These are phyloP conservation scores for Debaryomyces nepalensis DNA, from an alignment of 1,139 yeast genomes.

Conservation along the genomic window DNA sequence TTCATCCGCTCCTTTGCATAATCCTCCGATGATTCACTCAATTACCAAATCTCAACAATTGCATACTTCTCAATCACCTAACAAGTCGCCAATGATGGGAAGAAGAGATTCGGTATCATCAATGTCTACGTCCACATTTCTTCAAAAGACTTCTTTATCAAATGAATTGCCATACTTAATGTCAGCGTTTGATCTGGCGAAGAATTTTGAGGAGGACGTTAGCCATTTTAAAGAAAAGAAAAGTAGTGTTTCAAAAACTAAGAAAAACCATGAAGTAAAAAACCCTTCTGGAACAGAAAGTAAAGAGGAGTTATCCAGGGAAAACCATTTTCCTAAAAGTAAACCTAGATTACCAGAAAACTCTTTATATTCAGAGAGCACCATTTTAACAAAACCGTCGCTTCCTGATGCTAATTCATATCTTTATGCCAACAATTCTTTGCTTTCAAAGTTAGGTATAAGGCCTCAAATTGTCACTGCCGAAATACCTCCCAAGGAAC, in stretches of 20 bases:
- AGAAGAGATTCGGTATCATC: conserved; percentile 37
- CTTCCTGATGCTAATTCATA: conserved; percentile 36
- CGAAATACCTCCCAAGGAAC: conserved; percentile 16
- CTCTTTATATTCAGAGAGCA: conserved; percentile 42
- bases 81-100: not conserved
- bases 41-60: conserved; percentile 35
- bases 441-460: conserved; percentile 47
- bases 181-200: conserved; percentile 61
- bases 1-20: conserved; percentile 29
- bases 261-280: conserved; percentile 3
- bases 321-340: conserved; percentile 30
- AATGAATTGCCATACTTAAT: conserved; percentile 61
- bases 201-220: conserved; percentile 54
- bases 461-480: conserved; percentile 48
- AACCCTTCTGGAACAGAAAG: not conserved
- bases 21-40: conserved; percentile 48
- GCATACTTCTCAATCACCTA: conserved; percentile 7
- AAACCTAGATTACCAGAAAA: conserved; percentile 36
- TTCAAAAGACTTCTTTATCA: conserved; percentile 52
- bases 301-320: not conserved
- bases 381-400: conserved; percentile 29
- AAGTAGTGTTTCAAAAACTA: conserved; percentile 13
- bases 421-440: conserved; percentile 39
- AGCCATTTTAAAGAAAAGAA: conserved; percentile 38
- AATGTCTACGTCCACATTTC: conserved; percentile 31